Percentiles rank a stretch among this genome's conserved stretches.
Conservation (phyloP, 345 rosid genomes). For the Euphorbia peplus region DNA sequence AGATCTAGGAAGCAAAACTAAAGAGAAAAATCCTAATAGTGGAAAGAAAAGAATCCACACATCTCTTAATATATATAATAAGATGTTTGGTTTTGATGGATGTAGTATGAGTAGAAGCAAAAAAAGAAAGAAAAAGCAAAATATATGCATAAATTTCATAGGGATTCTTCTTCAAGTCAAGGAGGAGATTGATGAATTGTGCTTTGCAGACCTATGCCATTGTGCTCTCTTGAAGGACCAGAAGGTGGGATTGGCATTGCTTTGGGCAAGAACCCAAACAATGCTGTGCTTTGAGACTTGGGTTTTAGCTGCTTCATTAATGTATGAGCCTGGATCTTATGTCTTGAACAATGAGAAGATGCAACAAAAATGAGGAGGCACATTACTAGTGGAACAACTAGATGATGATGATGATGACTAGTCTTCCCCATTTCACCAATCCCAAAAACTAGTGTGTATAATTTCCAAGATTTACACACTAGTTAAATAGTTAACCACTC, state of each 20-base stretch:
- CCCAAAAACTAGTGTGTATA: not conserved
- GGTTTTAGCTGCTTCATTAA: slow-evolving; percentile 24
- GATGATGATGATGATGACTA: slow-evolving; percentile 4
- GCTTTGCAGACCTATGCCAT: slow-evolving; percentile 44
- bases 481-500: too few species aligned
- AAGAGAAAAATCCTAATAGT: not conserved
- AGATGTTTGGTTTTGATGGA: not conserved
- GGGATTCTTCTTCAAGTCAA: slow-evolving; percentile 12
- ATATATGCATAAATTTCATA: slow-evolving; percentile 27
- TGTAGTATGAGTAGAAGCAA: not conserved
- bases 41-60: not conserved
- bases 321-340: slow-evolving; percentile 25
- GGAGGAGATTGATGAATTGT: not conserved
- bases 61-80: too few species aligned
- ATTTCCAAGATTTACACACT: too few species aligned
- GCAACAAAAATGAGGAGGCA: slow-evolving; percentile 18
- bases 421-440: slow-evolving; percentile 30
- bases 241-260: slow-evolving; percentile 60
- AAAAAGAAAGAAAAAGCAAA: not conserved
- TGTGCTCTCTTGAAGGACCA: slow-evolving; percentile 69
- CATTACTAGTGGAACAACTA: not conserved
- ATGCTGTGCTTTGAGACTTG: slow-evolving; percentile 30
- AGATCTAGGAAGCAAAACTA: too few species aligned
- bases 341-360: slow-evolving; percentile 27
- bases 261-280: slow-evolving; percentile 54